Base-by-base conservation (phyloP, 2,329 filamentous ascomycete species). In the Nigrospora oryzae region DNA sequence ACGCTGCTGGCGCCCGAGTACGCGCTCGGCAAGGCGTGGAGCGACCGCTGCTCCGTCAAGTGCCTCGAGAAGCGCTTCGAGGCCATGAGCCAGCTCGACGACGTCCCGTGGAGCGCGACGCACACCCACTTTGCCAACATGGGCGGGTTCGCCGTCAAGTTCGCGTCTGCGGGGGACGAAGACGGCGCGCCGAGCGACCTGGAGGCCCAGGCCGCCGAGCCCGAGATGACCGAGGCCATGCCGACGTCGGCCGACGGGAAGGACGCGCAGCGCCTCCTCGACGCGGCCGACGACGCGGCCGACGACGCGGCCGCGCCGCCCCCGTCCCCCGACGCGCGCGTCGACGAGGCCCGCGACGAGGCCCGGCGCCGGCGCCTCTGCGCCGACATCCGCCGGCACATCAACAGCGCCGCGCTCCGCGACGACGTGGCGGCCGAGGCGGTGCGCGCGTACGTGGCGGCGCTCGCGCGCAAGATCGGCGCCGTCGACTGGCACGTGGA, bases 1-100 rank as follows among this genome's bases (percentile, higher is more conserved):
- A 49, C 41, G 13, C 17, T 51, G 3, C n/a, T 54, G 4, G 45
- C 47, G 5, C 52, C 52, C 13, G 52, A 54, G 23, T 48, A 34
- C 28, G 30, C 44, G 7, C 34, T 50, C 7, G 46, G 43, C n/a
- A 47, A 46, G 30, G 49, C 51, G 4, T 42, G 43, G 32, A 38
- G 16, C 19, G 45, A 46, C 40, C 43, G 11, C 13, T 1, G 8
- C 5, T 38, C 19, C 10, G 37, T 38, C 2, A 30, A 23, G 12
- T 14, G 17, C 5, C 19, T 38, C 12, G 11, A 38, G 5, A 1
- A 13, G 13, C 37, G 19, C 7, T 30, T 38, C 19, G 19, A 38
- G 37, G 13, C 2, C 8, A n/a, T 38, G 4, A 30, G 37, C 19
- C 14, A 10, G 11, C 23, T 19, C 19, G 37, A 38, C 12, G 19